phyloP scores from a whole-genome alignment of 2,329 filamentous ascomycete genomes.

The Fusarium sp. region DNA sequence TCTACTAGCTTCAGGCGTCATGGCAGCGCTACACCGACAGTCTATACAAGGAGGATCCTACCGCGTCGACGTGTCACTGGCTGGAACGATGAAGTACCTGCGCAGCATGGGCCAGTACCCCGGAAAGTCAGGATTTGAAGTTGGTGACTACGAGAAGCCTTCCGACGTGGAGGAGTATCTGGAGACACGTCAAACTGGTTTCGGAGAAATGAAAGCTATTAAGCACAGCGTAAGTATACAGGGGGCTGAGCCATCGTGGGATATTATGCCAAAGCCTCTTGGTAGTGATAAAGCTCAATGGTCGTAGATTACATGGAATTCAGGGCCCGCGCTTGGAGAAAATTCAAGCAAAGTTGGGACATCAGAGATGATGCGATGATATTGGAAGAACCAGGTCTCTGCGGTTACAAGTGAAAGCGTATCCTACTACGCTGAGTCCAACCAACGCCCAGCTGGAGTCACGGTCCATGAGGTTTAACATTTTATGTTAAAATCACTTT shows the following conservation, averaged over 20 bases:
- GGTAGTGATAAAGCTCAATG: not conserved
- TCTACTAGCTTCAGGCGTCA: not conserved
- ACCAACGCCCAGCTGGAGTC: not conserved
- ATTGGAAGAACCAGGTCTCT: not conserved
- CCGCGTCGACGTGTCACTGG: not conserved
- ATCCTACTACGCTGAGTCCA: not conserved
- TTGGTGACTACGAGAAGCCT: not conserved
- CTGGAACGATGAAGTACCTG: constrained; percentile 1
- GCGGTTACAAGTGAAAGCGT: not conserved
- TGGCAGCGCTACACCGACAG: not conserved
- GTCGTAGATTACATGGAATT: not conserved
- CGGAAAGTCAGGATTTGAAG: not conserved
- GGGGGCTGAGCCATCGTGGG: not conserved
- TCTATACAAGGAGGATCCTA: not conserved
- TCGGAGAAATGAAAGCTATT: not conserved
- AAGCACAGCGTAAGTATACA: not conserved
- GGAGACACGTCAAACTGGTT: not conserved
- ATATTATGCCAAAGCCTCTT: not conserved
- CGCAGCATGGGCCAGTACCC: not conserved
- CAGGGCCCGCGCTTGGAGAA: no score
- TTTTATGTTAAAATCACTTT: no score
- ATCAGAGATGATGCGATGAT: no score
- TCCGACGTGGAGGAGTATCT: not conserved
- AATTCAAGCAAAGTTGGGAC: no score
- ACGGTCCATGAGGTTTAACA: no score